A percentile compares a stretch with the other conserved stretches of the same genome.
Conservation (phyloP, 768 basidiomycete genomes). For the Cytidiella melzeri region DNA sequence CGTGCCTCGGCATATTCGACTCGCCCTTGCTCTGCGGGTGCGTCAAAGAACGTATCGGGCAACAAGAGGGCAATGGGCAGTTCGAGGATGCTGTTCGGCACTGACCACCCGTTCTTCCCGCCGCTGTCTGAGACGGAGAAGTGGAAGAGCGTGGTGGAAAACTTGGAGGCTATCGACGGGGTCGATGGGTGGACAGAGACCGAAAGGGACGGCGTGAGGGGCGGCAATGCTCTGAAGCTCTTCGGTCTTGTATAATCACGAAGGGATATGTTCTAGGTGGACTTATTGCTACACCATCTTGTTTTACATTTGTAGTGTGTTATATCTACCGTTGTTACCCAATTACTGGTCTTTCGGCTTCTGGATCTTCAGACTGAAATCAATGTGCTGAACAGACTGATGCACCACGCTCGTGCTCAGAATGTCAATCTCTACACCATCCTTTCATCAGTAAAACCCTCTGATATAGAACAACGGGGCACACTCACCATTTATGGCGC, state of each 20-base stretch:
- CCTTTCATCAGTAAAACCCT: conserved; percentile 3
- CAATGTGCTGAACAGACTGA: conserved; percentile 89
- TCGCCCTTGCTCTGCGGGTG: conserved; percentile 10
- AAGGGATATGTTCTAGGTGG: neutral
- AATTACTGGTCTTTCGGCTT: conserved; percentile 34
- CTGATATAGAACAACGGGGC: neutral
- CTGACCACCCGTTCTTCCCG: conserved; percentile 90
- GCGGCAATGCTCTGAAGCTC: conserved; percentile 65
- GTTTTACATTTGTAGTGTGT: neutral
- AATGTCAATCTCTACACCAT: conserved; percentile 82
- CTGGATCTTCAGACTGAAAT: conserved; percentile 96
- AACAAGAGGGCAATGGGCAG: conserved; percentile 44
- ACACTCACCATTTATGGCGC: conserved; percentile 76
- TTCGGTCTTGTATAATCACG: conserved; percentile 36
- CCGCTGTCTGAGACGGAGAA: conserved; percentile 61
- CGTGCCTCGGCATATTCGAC: conserved; percentile 45
- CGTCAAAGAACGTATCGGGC: conserved; percentile 13
- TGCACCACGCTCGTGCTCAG: conserved; percentile 87
- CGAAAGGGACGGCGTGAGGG: conserved; percentile 62
- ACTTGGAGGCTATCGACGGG: conserved; percentile 69
- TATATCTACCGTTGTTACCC: neutral
- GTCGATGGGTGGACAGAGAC: conserved; percentile 54
- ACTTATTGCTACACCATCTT: neutral
- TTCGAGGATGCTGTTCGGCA: conserved; percentile 69
- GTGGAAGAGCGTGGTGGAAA: conserved; percentile 85